Evolutionary conservation across 2,329 filamentous ascomycete genomes (phyloP), one percentile per base, ranked within the genome.

Genomic region (Aureobasidium sp.): DNA sequence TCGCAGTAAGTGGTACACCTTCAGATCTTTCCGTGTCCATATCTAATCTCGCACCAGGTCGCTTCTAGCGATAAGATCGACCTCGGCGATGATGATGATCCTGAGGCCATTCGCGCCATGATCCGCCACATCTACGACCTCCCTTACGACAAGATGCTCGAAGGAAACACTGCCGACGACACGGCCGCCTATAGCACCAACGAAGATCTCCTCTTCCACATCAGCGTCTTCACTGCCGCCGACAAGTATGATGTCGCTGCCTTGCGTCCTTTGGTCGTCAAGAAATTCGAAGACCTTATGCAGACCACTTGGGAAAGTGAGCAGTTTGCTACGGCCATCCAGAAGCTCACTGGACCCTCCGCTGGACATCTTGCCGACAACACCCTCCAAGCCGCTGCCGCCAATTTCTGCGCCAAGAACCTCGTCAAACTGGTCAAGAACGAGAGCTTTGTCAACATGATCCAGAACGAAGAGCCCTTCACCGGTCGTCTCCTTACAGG

Each of bases 161-260:
- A 51, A 10, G 48, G 7, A 4, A 19, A 34, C 16, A 29, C 37
- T 3, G 12, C 4, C 11, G 42, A 47, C 14, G 30, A 47, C 30
- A 25, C 30, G 0, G 19, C 30, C 6, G 19, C 42, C 21, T 45
- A 16, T 22, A 48, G 44, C 32, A 41, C 29, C 12, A 42, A 32
- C 21, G 29, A 52, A 12, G 38, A 52, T n/a, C 49, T 42, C 19
- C 21, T 42, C 19, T 52, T 52, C 29, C 38, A 42, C 14, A 49
- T 52, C n/a, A 32, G 12, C 6, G 42, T 58, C 22, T 60, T 56
- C 45, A 41, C 50, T 8, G 32, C 53, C 10, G 58, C 58, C 17
- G 58, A 58, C 47, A 58, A 60, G 42, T 58, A 58, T 39, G 42
- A 56, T 12, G 39, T 58, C 10, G 50, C 48, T 3, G 38, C 25